Evolutionary conservation across 2,329 filamentous ascomycete genomes (phyloP), one percentile per base, ranked within the genome.

Genomic region (Microdochium paspali): DNA sequence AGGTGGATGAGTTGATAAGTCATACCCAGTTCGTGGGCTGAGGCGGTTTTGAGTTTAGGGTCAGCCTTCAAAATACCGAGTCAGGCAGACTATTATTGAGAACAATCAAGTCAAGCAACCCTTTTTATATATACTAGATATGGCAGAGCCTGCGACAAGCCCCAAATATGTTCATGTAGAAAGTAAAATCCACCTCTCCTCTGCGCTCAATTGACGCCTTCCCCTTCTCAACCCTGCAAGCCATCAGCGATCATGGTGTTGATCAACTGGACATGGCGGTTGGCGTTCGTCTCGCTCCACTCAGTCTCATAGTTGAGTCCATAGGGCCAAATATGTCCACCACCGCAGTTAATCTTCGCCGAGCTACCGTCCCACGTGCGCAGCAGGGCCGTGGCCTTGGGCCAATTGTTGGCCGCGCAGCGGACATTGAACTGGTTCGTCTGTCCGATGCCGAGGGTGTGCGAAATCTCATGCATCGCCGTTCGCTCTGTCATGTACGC

Each of bases 401-500:
- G 58, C 71, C 71, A 74, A 53, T 70, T 55, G 50, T 62, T 61
- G 1, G 66, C 59, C 1, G 62, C 59, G 54, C 71, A 73, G 28
- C 56, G 53, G 12, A 50, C 45, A 48, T 69, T 54, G 51, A 72
- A 74, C 9, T 61, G 62, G 7, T 55, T 51, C 3, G 68, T 71
- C 59, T 68, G 66, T 0, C 71, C 71, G n/a, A 74, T 60, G 3
- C 71, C 71, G 4, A 74, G 64, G 1, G 70, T 73, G 54, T 73
- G 71, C 2, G 69, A 52, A 40, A 72, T 71, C 59, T 74, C 71
- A 53, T 74, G 71, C 54, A 74, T 60, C 4, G 71, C 70, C 3
- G 69, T 72, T 13, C 71, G 69, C 56, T 73, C 68, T 44, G 56
- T 72, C 71, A 74, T 73, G 61, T 70, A 73, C 0, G 64, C 51